phyloP scores from a whole-genome alignment of 805 yeast genomes.

The Candida ortonii region DNA sequence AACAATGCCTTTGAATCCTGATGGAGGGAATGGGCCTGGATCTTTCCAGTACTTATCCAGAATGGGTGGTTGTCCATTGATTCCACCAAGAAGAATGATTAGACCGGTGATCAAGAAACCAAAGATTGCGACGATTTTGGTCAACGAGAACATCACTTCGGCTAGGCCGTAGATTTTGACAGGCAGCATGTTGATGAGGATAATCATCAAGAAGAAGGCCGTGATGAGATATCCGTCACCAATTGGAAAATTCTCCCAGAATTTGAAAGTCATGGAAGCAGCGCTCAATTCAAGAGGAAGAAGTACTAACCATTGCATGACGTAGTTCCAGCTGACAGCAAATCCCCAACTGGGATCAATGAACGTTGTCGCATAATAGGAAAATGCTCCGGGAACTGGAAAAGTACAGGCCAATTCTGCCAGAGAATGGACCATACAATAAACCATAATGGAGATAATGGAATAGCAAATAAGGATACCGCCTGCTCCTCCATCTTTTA shows the following conservation, averaged over 20 bases:
- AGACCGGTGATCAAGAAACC: conserved; percentile 56
- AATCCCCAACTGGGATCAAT: conserved; percentile 62
- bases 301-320: conserved; percentile 50
- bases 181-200: conserved; percentile 50
- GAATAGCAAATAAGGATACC: conserved; percentile 56
- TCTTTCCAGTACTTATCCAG: conserved; percentile 45
- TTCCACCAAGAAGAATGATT: conserved; percentile 47
- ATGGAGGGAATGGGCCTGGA: conserved; percentile 41
- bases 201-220: conserved; percentile 46
- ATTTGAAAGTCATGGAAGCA: conserved; percentile 51
- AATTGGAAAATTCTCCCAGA: conserved; percentile 42
- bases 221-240: conserved; percentile 51
- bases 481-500: conserved; percentile 63
- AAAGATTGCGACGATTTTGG: conserved; percentile 47
- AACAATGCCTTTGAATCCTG: conserved; percentile 51
- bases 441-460: conserved; percentile 54
- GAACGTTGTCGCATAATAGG: conserved; percentile 58
- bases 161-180: conserved; percentile 56
- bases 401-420: conserved; percentile 60
- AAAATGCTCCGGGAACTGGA: conserved; percentile 64
- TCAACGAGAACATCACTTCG: conserved; percentile 47
- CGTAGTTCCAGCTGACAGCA: conserved; percentile 59
- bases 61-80: conserved; percentile 41
- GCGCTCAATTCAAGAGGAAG: conserved; percentile 53
- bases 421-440: conserved; percentile 56